phyloP scores from a whole-genome alignment of 2,329 filamentous ascomycete species.

The Rhinocladiella mackenziei region DNA sequence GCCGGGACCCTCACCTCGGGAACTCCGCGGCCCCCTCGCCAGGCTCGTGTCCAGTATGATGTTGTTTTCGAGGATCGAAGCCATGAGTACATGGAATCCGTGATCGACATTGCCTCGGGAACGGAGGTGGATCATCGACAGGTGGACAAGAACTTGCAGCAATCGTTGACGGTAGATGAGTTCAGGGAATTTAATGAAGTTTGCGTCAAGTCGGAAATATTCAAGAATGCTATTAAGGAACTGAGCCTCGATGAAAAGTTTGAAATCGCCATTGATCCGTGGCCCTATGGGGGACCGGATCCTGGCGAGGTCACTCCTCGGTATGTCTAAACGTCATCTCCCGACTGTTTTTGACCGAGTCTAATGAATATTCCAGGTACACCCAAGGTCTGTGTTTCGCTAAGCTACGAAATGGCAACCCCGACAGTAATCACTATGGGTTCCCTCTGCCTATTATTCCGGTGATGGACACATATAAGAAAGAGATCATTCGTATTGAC shows the following conservation, averaged over 20 bases:
- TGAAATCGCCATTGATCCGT: conserved; percentile 54
- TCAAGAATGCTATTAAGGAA: conserved; percentile 49
- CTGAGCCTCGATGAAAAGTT: conserved; percentile 54
- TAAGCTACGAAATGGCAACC: conserved; percentile 43
- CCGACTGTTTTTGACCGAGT: neutral
- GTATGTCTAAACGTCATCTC: conserved; percentile 30
- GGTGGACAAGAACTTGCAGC: conserved; percentile 47
- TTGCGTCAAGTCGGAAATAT: conserved; percentile 52
- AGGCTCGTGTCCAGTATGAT: conserved; percentile 55
- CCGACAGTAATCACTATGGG: conserved; percentile 60
- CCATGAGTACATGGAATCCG: conserved; percentile 54
- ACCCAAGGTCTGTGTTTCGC: conserved; percentile 55
- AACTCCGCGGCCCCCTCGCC: conserved; percentile 46
- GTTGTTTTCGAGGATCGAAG: conserved; percentile 50
- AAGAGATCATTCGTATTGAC: conserved; percentile 55
- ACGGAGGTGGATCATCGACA: conserved; percentile 43
- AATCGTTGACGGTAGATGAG: conserved; percentile 47
- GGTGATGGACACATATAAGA: conserved; percentile 55
- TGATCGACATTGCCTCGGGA: conserved; percentile 46
- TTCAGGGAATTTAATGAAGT: conserved; percentile 47
- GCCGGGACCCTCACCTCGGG: conserved; percentile 39
- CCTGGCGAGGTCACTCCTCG: conserved; percentile 48
- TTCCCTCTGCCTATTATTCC: conserved; percentile 58
- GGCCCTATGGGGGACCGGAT: conserved; percentile 55
- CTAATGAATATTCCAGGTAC: conserved; percentile 38